Percentiles rank a stretch among this genome's conserved stretches.
phyloP scores from a whole-genome alignment of 768 basidiomycete genomes.

The Nidularia sp. region DNA sequence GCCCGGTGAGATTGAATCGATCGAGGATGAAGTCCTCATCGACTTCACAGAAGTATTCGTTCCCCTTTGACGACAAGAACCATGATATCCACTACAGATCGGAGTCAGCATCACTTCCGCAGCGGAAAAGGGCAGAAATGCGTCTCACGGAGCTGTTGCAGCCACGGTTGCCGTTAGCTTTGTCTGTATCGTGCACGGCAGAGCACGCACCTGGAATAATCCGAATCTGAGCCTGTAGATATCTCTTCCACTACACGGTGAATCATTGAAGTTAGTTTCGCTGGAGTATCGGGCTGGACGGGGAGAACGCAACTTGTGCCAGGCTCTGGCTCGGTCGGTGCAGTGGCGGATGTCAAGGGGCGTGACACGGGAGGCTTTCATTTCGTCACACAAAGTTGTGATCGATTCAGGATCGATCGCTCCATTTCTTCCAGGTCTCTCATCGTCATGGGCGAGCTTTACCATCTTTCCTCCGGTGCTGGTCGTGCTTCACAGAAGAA shows the following conservation, averaged over 20 bases:
- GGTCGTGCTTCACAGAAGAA: too few relatives aligned
- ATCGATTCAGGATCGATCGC: too few relatives aligned
- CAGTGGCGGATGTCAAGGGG: too few relatives aligned
- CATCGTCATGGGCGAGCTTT: too few relatives aligned
- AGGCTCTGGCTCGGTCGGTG: too few relatives aligned
- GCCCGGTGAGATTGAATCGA: slow-evolving; percentile 95
- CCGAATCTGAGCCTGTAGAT: slow-evolving; percentile 92
- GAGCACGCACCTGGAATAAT: slow-evolving; percentile 82
- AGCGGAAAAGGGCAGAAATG: neutral
- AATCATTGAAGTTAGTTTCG: neutral
- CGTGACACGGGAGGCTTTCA: too few relatives aligned
- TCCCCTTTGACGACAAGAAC: slow-evolving; percentile 96
- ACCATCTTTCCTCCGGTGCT: too few relatives aligned
- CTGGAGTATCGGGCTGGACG: too few relatives aligned
- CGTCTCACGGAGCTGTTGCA: slow-evolving; percentile 31
- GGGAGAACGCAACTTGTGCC: too few relatives aligned
- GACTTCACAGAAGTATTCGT: slow-evolving; percentile 99
- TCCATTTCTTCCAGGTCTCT: too few relatives aligned
- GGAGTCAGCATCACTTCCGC: slow-evolving; percentile 2
- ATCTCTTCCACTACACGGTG: slow-evolving; percentile 66
- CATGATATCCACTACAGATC: slow-evolving; percentile 89
- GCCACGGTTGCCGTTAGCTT: slow-evolving; percentile 1
- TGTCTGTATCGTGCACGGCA: slow-evolving; percentile 7
- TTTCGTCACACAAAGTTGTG: too few relatives aligned
- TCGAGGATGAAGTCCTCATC: slow-evolving; percentile 99